Percentiles rank a stretch among this genome's conserved stretches.
Evolutionary conservation across 1,139 yeast genomes (phyloP).

Genomic region (Diutina scorzettiae): DNA sequence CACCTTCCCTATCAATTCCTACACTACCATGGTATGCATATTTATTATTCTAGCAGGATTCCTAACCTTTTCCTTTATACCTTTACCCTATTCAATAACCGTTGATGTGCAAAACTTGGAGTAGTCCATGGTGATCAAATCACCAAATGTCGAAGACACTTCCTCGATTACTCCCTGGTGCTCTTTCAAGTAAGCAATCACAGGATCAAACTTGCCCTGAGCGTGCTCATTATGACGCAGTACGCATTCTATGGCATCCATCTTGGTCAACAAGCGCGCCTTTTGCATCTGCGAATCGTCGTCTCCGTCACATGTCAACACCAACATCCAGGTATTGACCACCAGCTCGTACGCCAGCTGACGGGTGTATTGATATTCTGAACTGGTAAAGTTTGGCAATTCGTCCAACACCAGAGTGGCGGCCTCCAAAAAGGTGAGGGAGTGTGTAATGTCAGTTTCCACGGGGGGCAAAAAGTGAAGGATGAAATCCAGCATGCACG

Average conservation of each 20-base stretch:
- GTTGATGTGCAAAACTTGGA: slow-evolving; percentile 29
- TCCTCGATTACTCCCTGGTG: slow-evolving; percentile 20
- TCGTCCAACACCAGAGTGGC: slow-evolving; percentile 54
- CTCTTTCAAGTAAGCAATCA: slow-evolving; percentile 33
- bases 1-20: too few species aligned
- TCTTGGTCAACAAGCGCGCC: slow-evolving; percentile 10
- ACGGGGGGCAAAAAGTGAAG: slow-evolving; percentile 72
- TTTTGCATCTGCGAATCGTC: slow-evolving; percentile 16
- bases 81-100: background rate
- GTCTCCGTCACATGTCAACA: slow-evolving; percentile 18
- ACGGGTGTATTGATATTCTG: slow-evolving; percentile 63
- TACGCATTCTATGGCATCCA: slow-evolving; percentile 31
- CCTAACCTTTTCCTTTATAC: background rate
- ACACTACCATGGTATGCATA: too few species aligned
- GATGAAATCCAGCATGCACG: slow-evolving; percentile 70
- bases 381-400: slow-evolving; percentile 62
- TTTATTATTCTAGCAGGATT: too few species aligned
- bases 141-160: slow-evolving; percentile 17
- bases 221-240: slow-evolving; percentile 48
- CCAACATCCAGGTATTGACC: slow-evolving; percentile 62
- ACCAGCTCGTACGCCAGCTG: slow-evolving; percentile 71
- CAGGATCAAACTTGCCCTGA: slow-evolving; percentile 34
- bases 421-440: slow-evolving; percentile 57
- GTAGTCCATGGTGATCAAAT: slow-evolving; percentile 34
- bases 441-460: slow-evolving; percentile 27